Percentiles rank a stretch among this genome's conserved stretches.
Evolutionary conservation across 257 asterid genomes (phyloP).

Genomic region (Fraxinus anomala): DNA sequence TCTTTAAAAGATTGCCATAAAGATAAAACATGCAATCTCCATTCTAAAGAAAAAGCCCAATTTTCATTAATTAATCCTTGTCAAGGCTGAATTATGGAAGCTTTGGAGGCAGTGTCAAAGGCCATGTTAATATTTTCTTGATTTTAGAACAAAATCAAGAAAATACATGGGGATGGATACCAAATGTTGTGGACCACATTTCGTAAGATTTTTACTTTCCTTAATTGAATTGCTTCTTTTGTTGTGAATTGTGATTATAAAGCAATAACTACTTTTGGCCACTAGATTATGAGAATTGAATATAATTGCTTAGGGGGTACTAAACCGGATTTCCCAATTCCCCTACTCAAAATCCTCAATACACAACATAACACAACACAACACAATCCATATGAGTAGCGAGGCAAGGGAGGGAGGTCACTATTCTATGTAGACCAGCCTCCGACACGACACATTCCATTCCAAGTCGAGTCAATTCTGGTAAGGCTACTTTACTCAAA

Average conservation of each 20-base stretch:
- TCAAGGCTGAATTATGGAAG: neutral
- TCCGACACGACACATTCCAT: no score
- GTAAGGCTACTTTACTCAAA: neutral
- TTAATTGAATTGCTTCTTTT: neutral
- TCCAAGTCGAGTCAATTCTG: no score
- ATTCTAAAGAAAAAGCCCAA: neutral
- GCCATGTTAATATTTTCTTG: neutral
- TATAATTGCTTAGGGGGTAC: neutral
- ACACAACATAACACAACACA: no score
- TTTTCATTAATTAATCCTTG: neutral
- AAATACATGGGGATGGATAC: neutral
- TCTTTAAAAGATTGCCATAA: no score
- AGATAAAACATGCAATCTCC: no score
- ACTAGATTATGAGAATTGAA: neutral
- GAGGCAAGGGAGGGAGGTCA: neutral
- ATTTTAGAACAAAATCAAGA: slow-evolving; percentile 1
- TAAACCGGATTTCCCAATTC: neutral
- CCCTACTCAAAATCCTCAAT: no score
- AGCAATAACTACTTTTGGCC: neutral
- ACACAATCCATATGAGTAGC: neutral
- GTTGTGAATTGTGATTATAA: neutral
- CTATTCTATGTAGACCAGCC: neutral
- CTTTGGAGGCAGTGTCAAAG: neutral
- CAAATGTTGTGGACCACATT: neutral
- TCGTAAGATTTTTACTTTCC: neutral